Evolutionary conservation across 2,329 filamentous ascomycete genomes (phyloP), one percentile per base, ranked within the genome.

Genomic region (Neoascochyta sp.): DNA sequence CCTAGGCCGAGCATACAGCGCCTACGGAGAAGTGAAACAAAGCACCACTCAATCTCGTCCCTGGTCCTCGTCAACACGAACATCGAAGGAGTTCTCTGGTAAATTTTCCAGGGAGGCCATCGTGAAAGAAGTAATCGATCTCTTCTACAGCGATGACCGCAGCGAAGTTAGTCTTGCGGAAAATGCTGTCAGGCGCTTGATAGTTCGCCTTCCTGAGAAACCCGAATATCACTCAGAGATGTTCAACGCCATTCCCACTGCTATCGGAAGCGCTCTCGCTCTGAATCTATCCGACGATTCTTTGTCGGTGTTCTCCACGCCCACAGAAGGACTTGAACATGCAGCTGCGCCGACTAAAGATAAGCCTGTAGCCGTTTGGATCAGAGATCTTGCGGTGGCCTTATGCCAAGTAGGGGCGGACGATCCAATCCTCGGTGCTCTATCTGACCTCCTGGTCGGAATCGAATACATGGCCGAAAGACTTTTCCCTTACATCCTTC

Each of bases 401-500:
- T 66, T 94, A 12, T 58, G 57, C 27, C 34, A 36, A 16, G 39
- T 55, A 48, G 37, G 77, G 74, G 19, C 71, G 22, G 66, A 77
- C 11, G 81, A 86, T 36, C 75, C 82, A 9, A 69, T 95, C 3
- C 69, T 95, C 22, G 75, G 75, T 8, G 75, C 82, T 3, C 63
- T 96, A 14, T 69, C 75, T 2, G 75, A 76, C 4, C 73, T 92
- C 21, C 67, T 95, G 4, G 62, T 68, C 9, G 71, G 73, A 9
- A 76, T 90, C 15, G 72, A 76, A 22, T 75, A 76, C 0, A 80
- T 95, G 52, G 83, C 88, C 0, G 75, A 81, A 38, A 75, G 80
- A 22, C 70, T 86, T 0, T 81, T 96, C 27, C 88, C 89, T 0
- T 93, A 86, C 44, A 75, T 96, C 30, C 68, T 94, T 3, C 93